phyloP scores from a whole-genome alignment of 2,329 filamentous ascomycete genomes.

The Fusarium poae region DNA sequence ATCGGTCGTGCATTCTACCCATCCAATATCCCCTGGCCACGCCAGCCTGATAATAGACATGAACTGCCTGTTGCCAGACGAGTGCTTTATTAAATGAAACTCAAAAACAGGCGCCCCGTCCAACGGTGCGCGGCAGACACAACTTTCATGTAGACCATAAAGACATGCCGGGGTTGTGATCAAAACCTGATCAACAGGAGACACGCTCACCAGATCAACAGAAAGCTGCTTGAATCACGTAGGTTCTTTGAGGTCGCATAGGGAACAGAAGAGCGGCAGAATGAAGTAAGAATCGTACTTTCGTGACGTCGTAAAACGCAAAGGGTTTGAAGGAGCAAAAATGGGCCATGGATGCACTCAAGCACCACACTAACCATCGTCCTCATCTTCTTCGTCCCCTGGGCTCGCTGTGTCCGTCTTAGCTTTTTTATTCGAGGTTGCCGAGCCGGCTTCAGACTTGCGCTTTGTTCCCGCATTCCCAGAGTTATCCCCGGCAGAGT shows the following conservation, averaged over 20 bases:
- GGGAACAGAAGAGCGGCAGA: slow-evolving; percentile 28
- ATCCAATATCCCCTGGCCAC: slow-evolving; percentile 52
- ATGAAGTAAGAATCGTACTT: slow-evolving; percentile 48
- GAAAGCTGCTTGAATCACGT: slow-evolving; percentile 14
- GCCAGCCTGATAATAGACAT: slow-evolving; percentile 38
- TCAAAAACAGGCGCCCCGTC: slow-evolving; percentile 6
- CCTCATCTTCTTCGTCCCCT: slow-evolving; percentile 60
- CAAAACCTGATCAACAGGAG: slow-evolving; percentile 29
- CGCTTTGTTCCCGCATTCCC: slow-evolving; percentile 66
- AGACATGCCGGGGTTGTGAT: slow-evolving; percentile 28
- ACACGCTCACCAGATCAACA: slow-evolving; percentile 25
- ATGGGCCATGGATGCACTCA: slow-evolving; percentile 19
- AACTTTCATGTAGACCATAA: slow-evolving; percentile 24
- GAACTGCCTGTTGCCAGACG: slow-evolving; percentile 58
- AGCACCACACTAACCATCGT: slow-evolving; percentile 55
- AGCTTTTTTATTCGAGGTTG: slow-evolving; percentile 68
- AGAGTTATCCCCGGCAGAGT: slow-evolving; percentile 43
- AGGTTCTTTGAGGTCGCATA: slow-evolving; percentile 8
- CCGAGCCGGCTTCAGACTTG: slow-evolving; percentile 67
- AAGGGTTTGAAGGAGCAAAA: slow-evolving; percentile 51
- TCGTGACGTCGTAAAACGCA: slow-evolving; percentile 57
- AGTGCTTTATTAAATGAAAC: slow-evolving; percentile 54
- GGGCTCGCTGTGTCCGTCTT: slow-evolving; percentile 62
- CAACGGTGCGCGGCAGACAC: not conserved
- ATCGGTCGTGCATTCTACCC: slow-evolving; percentile 62